phyloP scores from a whole-genome alignment of 1,284 basidiomycete genomes.

The Tilletia indica region DNA sequence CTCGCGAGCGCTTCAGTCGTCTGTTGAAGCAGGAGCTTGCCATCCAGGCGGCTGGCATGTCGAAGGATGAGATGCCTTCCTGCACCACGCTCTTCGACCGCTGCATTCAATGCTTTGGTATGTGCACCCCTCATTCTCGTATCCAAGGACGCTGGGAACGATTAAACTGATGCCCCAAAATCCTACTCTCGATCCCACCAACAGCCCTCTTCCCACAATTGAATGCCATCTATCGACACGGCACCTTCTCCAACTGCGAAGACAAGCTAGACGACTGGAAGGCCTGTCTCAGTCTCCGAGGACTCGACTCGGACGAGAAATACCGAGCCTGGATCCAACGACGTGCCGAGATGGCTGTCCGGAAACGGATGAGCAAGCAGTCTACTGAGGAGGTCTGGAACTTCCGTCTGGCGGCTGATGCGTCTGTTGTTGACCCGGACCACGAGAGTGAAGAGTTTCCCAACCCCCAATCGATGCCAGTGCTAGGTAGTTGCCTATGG shows the following conservation, averaged over 20 bases:
- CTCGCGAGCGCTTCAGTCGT: conserved; percentile 21
- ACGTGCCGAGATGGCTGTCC: conserved; percentile 88
- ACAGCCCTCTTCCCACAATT: conserved; percentile 77
- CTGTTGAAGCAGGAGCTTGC: conserved; percentile 38
- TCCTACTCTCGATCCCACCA: background rate
- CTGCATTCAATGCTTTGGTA: conserved; percentile 50
- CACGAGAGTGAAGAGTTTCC: background rate
- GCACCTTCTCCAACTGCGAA: conserved; percentile 72
- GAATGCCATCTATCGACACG: conserved; percentile 81
- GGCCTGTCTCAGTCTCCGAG: conserved; percentile 84
- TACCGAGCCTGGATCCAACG: conserved; percentile 78
- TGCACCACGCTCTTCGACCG: conserved; percentile 51
- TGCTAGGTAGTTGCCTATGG: too few species aligned
- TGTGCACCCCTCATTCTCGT: background rate
- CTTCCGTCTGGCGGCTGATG: conserved; percentile 61
- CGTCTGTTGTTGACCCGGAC: background rate
- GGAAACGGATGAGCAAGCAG: conserved; percentile 63
- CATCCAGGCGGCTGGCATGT: conserved; percentile 44
- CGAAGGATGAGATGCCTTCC: conserved; percentile 38
- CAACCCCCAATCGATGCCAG: background rate
- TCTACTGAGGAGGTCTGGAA: conserved; percentile 95
- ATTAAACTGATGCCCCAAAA: background rate
- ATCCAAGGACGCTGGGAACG: too few species aligned
- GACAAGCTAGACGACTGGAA: conserved; percentile 89
- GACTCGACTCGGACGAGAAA: conserved; percentile 71